A percentile compares a stretch with the other conserved stretches of the same genome.
Conservation (phyloP, 106 monocot genomes). For the Acorus calamus region DNA sequence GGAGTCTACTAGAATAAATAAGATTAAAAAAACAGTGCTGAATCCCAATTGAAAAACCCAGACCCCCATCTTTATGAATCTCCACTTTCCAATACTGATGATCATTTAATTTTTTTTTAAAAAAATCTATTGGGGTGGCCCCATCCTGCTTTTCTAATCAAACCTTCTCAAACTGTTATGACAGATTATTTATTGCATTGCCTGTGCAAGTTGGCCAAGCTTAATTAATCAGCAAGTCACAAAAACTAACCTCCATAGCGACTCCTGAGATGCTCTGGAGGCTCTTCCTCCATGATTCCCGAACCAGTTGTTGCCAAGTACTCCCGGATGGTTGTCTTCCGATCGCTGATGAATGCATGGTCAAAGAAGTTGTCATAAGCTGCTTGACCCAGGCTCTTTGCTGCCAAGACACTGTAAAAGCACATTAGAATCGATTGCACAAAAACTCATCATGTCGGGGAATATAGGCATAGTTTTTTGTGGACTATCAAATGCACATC, state of each 20-base stretch:
- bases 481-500: neutral
- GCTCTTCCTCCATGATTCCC: slow-evolving; percentile 92
- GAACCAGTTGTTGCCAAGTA: slow-evolving; percentile 55
- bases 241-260: slow-evolving; percentile 64
- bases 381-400: slow-evolving; percentile 51
- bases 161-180: no score
- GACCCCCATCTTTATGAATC: no score
- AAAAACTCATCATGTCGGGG: neutral
- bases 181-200: no score
- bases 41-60: no score
- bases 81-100: no score
- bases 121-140: no score
- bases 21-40: no score
- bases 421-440: neutral
- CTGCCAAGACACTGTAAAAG: slow-evolving; percentile 69
- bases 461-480: neutral
- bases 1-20: no score
- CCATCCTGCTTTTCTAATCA: no score
- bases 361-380: slow-evolving; percentile 74
- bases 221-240: no score
- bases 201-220: no score
- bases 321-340: slow-evolving; percentile 49
- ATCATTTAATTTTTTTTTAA: no score
- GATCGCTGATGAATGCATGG: slow-evolving; percentile 58
- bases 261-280: slow-evolving; percentile 55